Conservation (phyloP, 2,329 filamentous ascomycete species). For the Neophaeococcomyces aloes region DNA sequence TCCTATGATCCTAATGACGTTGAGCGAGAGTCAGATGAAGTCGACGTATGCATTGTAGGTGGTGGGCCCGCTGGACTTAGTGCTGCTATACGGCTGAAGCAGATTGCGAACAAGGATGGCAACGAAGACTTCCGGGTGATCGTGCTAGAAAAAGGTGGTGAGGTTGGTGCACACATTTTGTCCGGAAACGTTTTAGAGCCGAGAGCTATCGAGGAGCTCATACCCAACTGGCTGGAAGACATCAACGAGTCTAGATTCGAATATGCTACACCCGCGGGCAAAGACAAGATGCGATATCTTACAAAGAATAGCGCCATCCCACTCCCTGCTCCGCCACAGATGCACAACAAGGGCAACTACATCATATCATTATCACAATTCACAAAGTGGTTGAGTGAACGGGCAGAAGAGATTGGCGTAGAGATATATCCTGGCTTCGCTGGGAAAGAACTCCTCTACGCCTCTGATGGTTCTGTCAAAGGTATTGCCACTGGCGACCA, state of each 20-base stretch:
- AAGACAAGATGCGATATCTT: slow-evolving; percentile 86
- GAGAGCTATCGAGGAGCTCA: slow-evolving; percentile 72
- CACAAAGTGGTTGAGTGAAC: slow-evolving; percentile 87
- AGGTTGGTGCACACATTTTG: slow-evolving; percentile 87
- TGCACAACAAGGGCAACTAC: slow-evolving; percentile 97
- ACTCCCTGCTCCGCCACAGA: slow-evolving; percentile 83
- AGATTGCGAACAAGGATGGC: slow-evolving; percentile 84
- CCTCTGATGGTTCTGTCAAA: slow-evolving; percentile 72
- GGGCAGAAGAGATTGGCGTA: slow-evolving; percentile 91
- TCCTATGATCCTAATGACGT: slow-evolving; percentile 55
- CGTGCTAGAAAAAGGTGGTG: slow-evolving; percentile 86
- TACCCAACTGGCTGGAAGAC: slow-evolving; percentile 88
- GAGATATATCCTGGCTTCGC: slow-evolving; percentile 96
- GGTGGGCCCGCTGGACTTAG: slow-evolving; percentile 84
- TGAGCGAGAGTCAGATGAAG: slow-evolving; percentile 83
- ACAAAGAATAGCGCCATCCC: slow-evolving; percentile 70
- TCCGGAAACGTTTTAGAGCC: slow-evolving; percentile 94
- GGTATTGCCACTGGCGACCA: slow-evolving; percentile 95
- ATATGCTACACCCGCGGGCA: slow-evolving; percentile 69
- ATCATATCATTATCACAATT: slow-evolving; percentile 94
- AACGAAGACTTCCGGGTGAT: slow-evolving; percentile 94
- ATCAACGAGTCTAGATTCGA: slow-evolving; percentile 81
- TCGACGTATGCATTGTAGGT: slow-evolving; percentile 94
- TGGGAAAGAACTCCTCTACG: slow-evolving; percentile 83
- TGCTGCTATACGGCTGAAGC: slow-evolving; percentile 88